Base-by-base conservation (phyloP, 176 grass and related monocot species). In the Pontederia paniculata region DNA sequence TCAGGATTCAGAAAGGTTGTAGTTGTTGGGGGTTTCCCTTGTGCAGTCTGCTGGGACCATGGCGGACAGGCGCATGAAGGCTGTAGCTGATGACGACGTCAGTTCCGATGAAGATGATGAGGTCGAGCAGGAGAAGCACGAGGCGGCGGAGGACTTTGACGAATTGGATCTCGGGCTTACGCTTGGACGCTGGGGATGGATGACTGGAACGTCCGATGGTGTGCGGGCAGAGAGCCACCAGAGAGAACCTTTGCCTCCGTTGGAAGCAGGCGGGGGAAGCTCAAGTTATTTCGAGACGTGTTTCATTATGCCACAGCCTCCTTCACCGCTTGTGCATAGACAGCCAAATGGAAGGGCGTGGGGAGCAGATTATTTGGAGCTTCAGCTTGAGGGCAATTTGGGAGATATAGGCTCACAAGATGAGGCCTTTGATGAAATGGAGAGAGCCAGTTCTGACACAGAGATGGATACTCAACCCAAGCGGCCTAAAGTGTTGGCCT, bases 41-140 rank as follows among this genome's bases (percentile, higher is more conserved):
- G 28, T 37, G 28, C 5, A 5, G 28, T 37, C 28, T 37, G 0
- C 28, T 37, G 28, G 28, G 28, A n/a, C 17, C 12, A 98, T 91
- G 83, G 75, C 80, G 56, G 93, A 91, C 49, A 69, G 68, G 23
- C 62, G 80, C 60, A 78, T 82, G 83, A 91, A 98, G 80, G 77
- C 72, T 48, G 53, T 88, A 53, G 80, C 74, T 43, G 68, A 73
- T 17, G 69, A 66, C 47, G 74, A 73, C 13, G 59, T 65, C 23
- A 68, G 47, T 12, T 59, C 59, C 19, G 72, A 70, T 23, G 77
- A 76, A 5, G 70, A 64, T 17, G 83, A 76, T 9, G 62, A 65
- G 62, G 77, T 61, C 46, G 64, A 71, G 16, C 74, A 47, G 48
- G 68, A 60, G 37, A 69, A 9, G 22, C 1, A 16, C 13, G 81